Conservation (phyloP, 192 early-diverging fungal genomes). For the Physocladia obscura region DNA sequence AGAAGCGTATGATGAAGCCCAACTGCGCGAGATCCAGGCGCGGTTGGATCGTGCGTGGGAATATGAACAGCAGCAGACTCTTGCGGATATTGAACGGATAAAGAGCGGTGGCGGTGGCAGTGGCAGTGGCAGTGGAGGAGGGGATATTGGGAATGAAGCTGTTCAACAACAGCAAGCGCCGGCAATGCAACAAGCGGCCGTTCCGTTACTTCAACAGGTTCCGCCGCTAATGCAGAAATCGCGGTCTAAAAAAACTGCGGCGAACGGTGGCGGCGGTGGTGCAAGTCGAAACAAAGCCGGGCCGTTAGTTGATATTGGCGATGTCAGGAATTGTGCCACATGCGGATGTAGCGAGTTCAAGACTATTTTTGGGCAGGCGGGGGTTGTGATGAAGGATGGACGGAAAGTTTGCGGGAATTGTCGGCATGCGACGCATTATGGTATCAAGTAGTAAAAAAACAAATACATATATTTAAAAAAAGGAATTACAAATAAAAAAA, state of each 20-base stretch:
- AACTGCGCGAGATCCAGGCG: background rate
- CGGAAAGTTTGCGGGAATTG: slow-evolving; percentile 30
- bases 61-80: background rate
- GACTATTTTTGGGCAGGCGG: background rate
- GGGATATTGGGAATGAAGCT: background rate
- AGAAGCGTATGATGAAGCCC: slow-evolving; percentile 14
- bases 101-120: background rate
- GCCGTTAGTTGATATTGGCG: slow-evolving; percentile 45
- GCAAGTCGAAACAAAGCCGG: slow-evolving; percentile 9
- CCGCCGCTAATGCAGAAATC: background rate
- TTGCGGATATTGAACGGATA: background rate
- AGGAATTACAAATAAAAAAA: no score
- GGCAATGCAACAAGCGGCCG: background rate
- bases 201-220: background rate
- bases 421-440: slow-evolving; percentile 22
- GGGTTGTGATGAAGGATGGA: background rate
- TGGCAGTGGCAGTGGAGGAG: background rate
- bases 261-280: background rate
- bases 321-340: slow-evolving; percentile 36
- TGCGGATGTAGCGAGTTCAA: slow-evolving; percentile 50
- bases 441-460: no score
- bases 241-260: background rate
- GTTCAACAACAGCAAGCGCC: background rate
- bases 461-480: no score
- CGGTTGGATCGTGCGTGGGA: slow-evolving; percentile 13